phyloP scores from a whole-genome alignment of 78 protist genomes.

The Pigoraptor vietnamica region DNA sequence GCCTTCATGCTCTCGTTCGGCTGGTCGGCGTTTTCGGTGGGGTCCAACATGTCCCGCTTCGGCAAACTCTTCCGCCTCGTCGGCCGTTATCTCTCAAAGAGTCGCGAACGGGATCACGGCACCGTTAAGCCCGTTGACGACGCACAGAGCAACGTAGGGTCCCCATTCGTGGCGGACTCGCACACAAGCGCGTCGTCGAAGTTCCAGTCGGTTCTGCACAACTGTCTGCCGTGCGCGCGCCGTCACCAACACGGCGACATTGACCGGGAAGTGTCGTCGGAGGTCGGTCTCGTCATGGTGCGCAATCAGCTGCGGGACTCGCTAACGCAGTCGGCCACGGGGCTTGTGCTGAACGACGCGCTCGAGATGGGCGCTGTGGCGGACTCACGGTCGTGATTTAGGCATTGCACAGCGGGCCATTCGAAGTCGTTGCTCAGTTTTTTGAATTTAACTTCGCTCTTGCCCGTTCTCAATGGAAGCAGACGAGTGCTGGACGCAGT shows the following conservation, averaged over 20 bases:
- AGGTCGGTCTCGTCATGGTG: neutral
- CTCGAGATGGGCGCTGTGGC: too few species aligned
- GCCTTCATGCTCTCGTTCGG: neutral
- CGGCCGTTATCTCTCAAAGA: neutral
- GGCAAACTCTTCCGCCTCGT: neutral
- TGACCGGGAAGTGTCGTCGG: neutral
- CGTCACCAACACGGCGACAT: neutral
- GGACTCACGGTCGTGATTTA: too few species aligned
- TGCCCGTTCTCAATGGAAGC: too few species aligned
- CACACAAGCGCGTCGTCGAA: neutral
- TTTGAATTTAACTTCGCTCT: too few species aligned
- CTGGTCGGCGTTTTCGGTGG: neutral
- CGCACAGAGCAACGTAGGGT: too few species aligned
- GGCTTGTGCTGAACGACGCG: neutral
- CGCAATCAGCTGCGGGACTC: neutral
- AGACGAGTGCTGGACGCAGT: too few species aligned
- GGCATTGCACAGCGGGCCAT: too few species aligned
- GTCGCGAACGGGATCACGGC: neutral
- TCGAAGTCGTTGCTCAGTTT: too few species aligned
- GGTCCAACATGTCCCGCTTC: neutral
- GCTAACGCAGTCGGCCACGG: neutral
- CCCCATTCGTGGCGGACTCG: neutral
- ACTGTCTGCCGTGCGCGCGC: neutral
- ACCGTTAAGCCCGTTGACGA: neutral
- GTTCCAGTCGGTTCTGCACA: neutral